These are phyloP conservation scores for Euphorbia celastroides DNA, from an alignment of 441 rosid species.

Conservation along the genomic window DNA sequence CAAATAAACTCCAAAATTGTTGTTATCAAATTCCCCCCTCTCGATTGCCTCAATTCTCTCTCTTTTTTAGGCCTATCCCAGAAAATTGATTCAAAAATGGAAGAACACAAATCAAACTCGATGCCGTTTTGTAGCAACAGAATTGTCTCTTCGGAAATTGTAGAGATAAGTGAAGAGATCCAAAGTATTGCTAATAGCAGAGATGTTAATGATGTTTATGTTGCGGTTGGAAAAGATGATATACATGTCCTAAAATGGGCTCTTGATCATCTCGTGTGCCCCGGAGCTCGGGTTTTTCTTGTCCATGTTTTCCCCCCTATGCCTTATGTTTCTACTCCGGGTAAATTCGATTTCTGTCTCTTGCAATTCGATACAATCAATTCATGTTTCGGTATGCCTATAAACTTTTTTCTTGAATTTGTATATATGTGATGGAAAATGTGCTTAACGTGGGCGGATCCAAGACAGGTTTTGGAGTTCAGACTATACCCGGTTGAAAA, in stretches of 20 bases:
- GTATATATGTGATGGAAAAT: no score
- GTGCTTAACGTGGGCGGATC: no score
- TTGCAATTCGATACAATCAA: no score
- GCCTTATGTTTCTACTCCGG: constrained; percentile 50
- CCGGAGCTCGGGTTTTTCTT: constrained; percentile 44
- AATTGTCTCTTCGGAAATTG: constrained; percentile 52
- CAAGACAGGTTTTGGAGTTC: no score
- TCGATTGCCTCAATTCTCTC: neutral
- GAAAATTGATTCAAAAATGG: constrained; percentile 22
- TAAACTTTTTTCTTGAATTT: no score
- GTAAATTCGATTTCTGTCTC: no score
- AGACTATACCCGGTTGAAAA: no score
- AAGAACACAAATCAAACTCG: constrained; percentile 24
- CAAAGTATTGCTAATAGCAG: constrained; percentile 23
- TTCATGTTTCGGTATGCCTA: no score
- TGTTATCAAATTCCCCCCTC: constrained; percentile 30
- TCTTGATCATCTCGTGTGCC: constrained; percentile 42
- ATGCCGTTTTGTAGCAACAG: constrained; percentile 19
- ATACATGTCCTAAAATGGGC: constrained; percentile 51
- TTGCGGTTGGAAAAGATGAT: constrained; percentile 64
- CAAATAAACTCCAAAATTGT: constrained; percentile 18
- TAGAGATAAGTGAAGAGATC: constrained; percentile 56
- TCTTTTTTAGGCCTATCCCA: neutral
- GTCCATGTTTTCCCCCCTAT: constrained; percentile 59
- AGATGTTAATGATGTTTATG: constrained; percentile 45